Conservation (phyloP, 140 eudicot genomes). For the Bidens hawaiensis region DNA sequence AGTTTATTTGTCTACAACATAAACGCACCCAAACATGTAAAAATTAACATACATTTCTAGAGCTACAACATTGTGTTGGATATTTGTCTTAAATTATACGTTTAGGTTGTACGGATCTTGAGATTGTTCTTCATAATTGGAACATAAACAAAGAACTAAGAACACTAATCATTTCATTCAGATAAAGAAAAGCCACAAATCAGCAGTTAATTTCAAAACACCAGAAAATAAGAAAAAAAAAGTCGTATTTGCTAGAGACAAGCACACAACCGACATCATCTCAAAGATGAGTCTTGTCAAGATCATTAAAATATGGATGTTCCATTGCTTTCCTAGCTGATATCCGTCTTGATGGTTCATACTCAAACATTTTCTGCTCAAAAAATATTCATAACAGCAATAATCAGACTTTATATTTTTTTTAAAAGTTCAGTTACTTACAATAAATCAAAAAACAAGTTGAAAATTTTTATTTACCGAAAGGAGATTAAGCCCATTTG, state of each 20-base stretch:
- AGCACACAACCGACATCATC: constrained; percentile 14
- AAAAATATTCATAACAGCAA: not conserved
- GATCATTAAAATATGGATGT: constrained; percentile 78
- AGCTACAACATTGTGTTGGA: too few relatives aligned
- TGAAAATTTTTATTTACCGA: constrained; percentile 40
- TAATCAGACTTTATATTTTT: not conserved
- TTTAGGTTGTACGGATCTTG: too few relatives aligned
- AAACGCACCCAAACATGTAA: too few relatives aligned
- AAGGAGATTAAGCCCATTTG: constrained; percentile 56
- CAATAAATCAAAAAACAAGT: not conserved
- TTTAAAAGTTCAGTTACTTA: not conserved
- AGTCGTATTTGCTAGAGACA: constrained; percentile 29
- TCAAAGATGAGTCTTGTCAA: constrained; percentile 55
- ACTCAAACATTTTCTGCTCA: constrained; percentile 66
- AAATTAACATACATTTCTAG: too few relatives aligned
- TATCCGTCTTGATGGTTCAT: constrained; percentile 71
- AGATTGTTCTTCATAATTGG: not conserved
- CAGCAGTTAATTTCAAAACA: constrained; percentile 2
- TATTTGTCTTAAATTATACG: too few relatives aligned
- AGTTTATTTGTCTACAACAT: too few relatives aligned
- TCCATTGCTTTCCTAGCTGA: constrained; percentile 93
- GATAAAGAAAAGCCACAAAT: not conserved
- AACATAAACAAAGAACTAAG: not conserved
- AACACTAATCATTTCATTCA: not conserved
- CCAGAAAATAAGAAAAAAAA: not conserved